Conservation (phyloP, 495 filamentous ascomycete species). For the Neurospora hispaniola region DNA sequence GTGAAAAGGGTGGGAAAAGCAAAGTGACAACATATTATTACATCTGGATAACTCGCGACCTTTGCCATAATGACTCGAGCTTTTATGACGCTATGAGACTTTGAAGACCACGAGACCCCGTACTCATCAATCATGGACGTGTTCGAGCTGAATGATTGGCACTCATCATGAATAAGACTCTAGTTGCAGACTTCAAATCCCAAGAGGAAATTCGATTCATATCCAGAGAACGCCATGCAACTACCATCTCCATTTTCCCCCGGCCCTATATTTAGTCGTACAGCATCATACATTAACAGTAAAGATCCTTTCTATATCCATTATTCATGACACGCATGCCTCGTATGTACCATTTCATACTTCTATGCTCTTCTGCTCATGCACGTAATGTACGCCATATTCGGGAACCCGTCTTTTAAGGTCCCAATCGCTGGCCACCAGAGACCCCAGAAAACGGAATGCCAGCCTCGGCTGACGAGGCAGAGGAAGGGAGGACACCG, state of each 20-base stretch:
- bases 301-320: not conserved
- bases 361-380: not conserved
- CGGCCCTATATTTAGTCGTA: not conserved
- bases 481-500: slow-evolving; percentile 65
- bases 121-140: not conserved
- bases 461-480: slow-evolving; percentile 24
- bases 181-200: not conserved
- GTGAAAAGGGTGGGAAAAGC: not conserved
- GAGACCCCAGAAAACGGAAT: not conserved
- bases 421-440: not conserved
- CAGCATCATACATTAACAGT: not conserved
- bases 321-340: not conserved
- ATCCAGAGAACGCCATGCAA: not conserved
- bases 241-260: not conserved
- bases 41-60: not conserved
- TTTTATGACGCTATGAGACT: too few species aligned
- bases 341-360: not conserved
- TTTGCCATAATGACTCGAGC: not conserved
- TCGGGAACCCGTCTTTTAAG: not conserved
- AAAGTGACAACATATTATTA: not conserved
- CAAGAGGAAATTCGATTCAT: not conserved
- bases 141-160: not conserved
- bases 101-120: not conserved
- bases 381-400: not conserved
- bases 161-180: not conserved